These are phyloP conservation scores for Cryomyces minteri DNA, from an alignment of 495 filamentous ascomycete species.

Conservation along the genomic window DNA sequence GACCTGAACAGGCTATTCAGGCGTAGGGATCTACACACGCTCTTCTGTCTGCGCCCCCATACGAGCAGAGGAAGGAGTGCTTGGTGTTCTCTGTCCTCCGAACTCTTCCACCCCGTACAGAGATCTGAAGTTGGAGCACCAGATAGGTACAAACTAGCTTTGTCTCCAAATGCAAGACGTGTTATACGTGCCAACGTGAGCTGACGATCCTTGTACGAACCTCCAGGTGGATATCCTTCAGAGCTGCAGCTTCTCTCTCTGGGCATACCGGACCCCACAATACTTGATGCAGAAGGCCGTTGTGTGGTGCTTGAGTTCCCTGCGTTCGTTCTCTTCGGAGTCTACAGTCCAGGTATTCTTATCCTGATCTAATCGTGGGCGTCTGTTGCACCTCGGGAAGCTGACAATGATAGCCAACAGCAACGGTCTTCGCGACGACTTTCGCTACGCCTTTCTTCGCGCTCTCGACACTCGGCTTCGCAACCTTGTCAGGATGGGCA, in stretches of 20 bases:
- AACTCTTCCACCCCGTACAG: constrained; percentile 56
- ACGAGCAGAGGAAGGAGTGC: constrained; percentile 82
- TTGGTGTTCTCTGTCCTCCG: constrained; percentile 61
- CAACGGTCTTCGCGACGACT: constrained; percentile 69
- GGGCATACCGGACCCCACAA: constrained; percentile 39
- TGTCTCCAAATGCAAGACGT: too few species aligned
- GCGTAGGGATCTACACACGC: constrained; percentile 89
- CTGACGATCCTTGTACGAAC: too few species aligned
- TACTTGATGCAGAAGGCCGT: constrained; percentile 79
- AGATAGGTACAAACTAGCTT: constrained; percentile 26
- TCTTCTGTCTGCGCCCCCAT: constrained; percentile 76
- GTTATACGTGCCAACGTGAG: too few species aligned
- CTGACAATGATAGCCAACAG: constrained; percentile 35
- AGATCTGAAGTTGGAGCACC: constrained; percentile 56
- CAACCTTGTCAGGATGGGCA: constrained; percentile 64
- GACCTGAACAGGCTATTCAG: constrained; percentile 61
- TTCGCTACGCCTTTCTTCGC: constrained; percentile 61
- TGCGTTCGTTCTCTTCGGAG: constrained; percentile 80
- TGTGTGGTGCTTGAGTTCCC: constrained; percentile 90
- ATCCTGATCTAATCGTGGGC: too few species aligned
- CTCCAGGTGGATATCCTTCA: constrained; percentile 63
- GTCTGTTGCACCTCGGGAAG: too few species aligned
- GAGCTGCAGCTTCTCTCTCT: constrained; percentile 35
- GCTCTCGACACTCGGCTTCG: constrained; percentile 67
- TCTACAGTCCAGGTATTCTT: constrained; percentile 46